A percentile compares a stretch with the other conserved stretches of the same genome.
phyloP scores from a whole-genome alignment of 495 filamentous ascomycete genomes.

The Friedmanniomyces simplex region DNA sequence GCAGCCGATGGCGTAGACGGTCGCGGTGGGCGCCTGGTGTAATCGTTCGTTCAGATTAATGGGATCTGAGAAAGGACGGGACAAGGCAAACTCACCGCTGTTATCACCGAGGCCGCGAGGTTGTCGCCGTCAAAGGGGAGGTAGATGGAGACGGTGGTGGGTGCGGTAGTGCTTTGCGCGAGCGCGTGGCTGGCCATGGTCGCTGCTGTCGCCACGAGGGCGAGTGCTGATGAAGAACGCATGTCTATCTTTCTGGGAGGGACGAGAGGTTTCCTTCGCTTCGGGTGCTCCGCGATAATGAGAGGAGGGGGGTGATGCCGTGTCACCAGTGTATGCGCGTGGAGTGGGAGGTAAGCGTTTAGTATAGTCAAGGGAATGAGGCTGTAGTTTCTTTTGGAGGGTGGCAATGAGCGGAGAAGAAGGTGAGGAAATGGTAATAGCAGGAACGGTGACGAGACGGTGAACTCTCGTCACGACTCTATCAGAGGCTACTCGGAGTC shows the following conservation, averaged over 20 bases:
- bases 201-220: neutral
- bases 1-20: slow-evolving; percentile 15
- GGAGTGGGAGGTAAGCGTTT: neutral
- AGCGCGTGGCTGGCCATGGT: neutral
- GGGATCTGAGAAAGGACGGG: no score
- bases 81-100: slow-evolving; percentile 18
- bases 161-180: neutral
- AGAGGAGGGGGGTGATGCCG: no score
- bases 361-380: neutral
- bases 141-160: neutral
- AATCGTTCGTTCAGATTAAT: neutral
- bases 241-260: no score
- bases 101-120: slow-evolving; percentile 4
- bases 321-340: no score
- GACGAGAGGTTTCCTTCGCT: no score
- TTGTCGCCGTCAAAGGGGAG: neutral
- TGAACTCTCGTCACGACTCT: no score
- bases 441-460: no score
- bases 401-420: neutral
- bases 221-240: neutral
- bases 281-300: no score
- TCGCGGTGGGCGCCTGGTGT: slow-evolving; percentile 8
- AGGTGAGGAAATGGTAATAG: neutral
- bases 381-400: neutral
- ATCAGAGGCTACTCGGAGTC: no score